Evolutionary conservation across 2,329 filamentous ascomycete species (phyloP), one percentile per base, ranked within the genome.

Genomic region (Stachybotrys elegans): DNA sequence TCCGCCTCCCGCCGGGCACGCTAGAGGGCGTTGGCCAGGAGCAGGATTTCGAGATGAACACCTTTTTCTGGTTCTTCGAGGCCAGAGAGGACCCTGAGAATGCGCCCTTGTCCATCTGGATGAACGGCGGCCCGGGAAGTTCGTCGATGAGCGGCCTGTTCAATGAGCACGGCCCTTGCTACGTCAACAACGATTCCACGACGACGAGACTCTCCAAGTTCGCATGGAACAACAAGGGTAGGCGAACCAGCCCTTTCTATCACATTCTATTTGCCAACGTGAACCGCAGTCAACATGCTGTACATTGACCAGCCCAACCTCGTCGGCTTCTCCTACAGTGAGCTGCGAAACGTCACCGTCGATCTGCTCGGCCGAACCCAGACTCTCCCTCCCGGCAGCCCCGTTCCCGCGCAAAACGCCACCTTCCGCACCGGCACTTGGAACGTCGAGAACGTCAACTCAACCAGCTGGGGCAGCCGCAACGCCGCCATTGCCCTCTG

Each of bases 241-340:
- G 40, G 45, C n/a, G 9, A 3, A 29, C 25, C 25, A 29, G n/a
- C n/a, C 14, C 46, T n/a, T n/a, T n/a, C n/a, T n/a, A n/a, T n/a
- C n/a, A n/a, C n/a, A n/a, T n/a, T n/a, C n/a, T n/a, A n/a, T n/a
- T n/a, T n/a, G n/a, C n/a, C n/a, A n/a, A n/a, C n/a, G n/a, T n/a
- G n/a, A n/a, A n/a, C n/a, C n/a, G 7, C 22, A 40, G 38, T 40
- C 49, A 85, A 85, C 51, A 78, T 86, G 73, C 74, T 88, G 14
- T 87, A 84, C 61, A 78, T 88, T 51, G 83, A 88, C 52, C 77
- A 87, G 58, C 84, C 67, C 4, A 59, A 66, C 50, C 61, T 58
- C 38, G 51, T 55, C 6, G 65, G 63, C 12, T 67, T 56, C 47
- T 62, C 58, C 6, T 65, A 53, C 39, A 42, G 17, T 17, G 12